Conservation (phyloP, 139 green algal genomes). For the Chlorella sp. region DNA sequence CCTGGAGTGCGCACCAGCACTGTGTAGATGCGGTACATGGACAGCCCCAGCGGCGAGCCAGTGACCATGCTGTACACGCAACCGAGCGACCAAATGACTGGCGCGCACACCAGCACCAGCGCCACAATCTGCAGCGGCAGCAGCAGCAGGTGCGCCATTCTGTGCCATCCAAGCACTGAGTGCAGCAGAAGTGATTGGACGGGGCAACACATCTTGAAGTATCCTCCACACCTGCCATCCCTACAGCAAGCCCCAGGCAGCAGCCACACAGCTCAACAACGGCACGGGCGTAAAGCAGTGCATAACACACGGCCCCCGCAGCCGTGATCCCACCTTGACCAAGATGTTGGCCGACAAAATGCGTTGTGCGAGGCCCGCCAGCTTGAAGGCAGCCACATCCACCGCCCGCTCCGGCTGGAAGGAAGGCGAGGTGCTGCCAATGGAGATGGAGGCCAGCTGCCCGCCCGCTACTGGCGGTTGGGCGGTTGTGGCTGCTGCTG, state of each 20-base stretch:
- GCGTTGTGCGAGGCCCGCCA: slow-evolving; percentile 25
- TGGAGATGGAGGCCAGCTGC: slow-evolving; percentile 24
- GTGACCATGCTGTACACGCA: slow-evolving; percentile 24
- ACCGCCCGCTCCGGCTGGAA: not conserved
- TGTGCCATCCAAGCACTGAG: too few species aligned
- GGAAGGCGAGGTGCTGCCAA: not conserved
- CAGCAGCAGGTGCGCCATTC: too few species aligned
- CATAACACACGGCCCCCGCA: too few species aligned
- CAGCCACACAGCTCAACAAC: not conserved
- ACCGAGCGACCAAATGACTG: slow-evolving; percentile 12
- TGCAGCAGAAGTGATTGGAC: too few species aligned
- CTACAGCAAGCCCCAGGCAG: not conserved
- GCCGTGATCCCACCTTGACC: not conserved
- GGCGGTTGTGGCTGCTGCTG: not conserved
- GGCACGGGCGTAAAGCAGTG: too few species aligned
- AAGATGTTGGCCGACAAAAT: slow-evolving; percentile 11
- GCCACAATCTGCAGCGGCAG: slow-evolving; percentile 15
- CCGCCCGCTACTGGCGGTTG: not conserved
- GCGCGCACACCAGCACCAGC: not conserved
- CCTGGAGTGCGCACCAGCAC: too few species aligned
- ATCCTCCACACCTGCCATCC: too few species aligned
- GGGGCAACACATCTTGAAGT: too few species aligned
- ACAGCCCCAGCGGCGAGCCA: slow-evolving; percentile 15
- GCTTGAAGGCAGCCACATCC: slow-evolving; percentile 20
- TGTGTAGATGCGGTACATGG: not conserved